Percentiles rank a stretch among this genome's conserved stretches.
Evolutionary conservation across 768 basidiomycete genomes (phyloP).

Genomic region (Termitomyces sp.): DNA sequence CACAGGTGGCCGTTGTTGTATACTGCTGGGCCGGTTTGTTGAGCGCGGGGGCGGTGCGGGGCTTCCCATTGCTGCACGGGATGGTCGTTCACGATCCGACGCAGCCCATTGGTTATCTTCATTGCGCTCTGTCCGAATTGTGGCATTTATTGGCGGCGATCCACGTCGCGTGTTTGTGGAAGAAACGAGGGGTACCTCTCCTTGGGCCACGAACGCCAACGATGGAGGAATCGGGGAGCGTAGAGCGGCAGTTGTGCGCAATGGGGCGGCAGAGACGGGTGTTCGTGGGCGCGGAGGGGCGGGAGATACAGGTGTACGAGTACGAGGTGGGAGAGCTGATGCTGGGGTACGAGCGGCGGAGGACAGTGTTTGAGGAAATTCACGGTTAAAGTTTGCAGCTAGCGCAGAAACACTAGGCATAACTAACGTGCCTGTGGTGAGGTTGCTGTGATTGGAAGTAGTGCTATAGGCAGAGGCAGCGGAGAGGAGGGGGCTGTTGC

Average conservation of each 20-base stretch:
- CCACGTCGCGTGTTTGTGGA: slow-evolving; percentile 24
- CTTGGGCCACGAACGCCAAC: slow-evolving; percentile 6
- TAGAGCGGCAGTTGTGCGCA: slow-evolving; percentile 10
- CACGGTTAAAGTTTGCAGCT: slow-evolving; percentile 7
- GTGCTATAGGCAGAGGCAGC: slow-evolving; percentile 13
- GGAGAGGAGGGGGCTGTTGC: slow-evolving; percentile 13
- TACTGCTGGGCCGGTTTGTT: slow-evolving; percentile 58
- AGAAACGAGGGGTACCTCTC: slow-evolving; percentile 22
- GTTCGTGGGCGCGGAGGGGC: slow-evolving; percentile 14
- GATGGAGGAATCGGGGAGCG: slow-evolving; percentile 18
- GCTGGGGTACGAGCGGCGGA: slow-evolving; percentile 11
- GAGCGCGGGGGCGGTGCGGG: slow-evolving; percentile 65
- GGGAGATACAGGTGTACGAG: slow-evolving; percentile 38
- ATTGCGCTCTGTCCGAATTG: slow-evolving; percentile 13
- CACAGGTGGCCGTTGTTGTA: slow-evolving; percentile 42
- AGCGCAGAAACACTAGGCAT: slow-evolving; percentile 10
- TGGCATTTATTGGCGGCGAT: slow-evolving; percentile 24
- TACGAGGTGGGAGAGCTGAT: slow-evolving; percentile 51
- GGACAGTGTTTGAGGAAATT: slow-evolving; percentile 6
- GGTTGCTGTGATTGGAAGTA: slow-evolving; percentile 6
- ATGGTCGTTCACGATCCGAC: slow-evolving; percentile 19
- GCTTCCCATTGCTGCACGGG: slow-evolving; percentile 28
- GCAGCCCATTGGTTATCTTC: slow-evolving; percentile 14
- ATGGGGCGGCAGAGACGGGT: slow-evolving; percentile 10
- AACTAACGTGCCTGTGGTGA: slow-evolving; percentile 5